phyloP scores from a whole-genome alignment of 192 early-diverging fungal species.

The Rhizoclosmatium sp. region DNA sequence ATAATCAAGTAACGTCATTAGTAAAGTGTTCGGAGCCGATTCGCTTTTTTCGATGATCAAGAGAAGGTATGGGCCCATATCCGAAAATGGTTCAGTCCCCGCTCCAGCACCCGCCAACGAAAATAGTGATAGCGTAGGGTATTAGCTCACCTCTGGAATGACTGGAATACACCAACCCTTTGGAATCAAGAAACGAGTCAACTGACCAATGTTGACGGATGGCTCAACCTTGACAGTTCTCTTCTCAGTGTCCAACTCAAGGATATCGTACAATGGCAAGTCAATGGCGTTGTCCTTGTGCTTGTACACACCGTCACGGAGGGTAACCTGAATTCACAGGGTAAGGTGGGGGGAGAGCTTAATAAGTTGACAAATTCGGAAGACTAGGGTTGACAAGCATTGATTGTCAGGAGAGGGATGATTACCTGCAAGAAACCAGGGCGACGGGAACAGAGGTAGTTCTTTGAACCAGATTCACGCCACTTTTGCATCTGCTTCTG shows the following conservation, averaged over 20 bases:
- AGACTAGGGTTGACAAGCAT: not conserved
- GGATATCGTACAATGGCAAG: constrained; percentile 44
- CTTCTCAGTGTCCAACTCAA: constrained; percentile 41
- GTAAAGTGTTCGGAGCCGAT: not conserved
- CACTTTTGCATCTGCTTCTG: constrained; percentile 46
- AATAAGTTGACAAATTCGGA: not conserved
- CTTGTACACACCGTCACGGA: constrained; percentile 41
- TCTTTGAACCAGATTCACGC: constrained; percentile 42
- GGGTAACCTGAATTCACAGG: constrained; percentile 28
- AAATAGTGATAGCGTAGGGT: not conserved
- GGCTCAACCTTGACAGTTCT: constrained; percentile 48
- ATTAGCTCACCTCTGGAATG: constrained; percentile 39
- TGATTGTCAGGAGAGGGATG: not conserved
- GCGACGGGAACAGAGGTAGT: constrained; percentile 47
- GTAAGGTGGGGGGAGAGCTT: not conserved
- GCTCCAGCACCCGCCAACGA: too few species aligned
- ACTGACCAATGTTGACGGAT: constrained; percentile 47
- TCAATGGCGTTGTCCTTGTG: constrained; percentile 41
- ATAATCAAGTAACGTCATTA: not conserved
- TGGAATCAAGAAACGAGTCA: constrained; percentile 46
- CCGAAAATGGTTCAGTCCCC: too few species aligned
- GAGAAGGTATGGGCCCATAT: not conserved
- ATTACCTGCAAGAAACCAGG: constrained; percentile 39
- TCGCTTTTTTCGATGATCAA: not conserved
- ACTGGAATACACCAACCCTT: constrained; percentile 47